A percentile compares a stretch with the other conserved stretches of the same genome.
These are phyloP conservation scores for Corylus heterophylla DNA, from an alignment of 306 rosid genomes.

Conservation along the genomic window DNA sequence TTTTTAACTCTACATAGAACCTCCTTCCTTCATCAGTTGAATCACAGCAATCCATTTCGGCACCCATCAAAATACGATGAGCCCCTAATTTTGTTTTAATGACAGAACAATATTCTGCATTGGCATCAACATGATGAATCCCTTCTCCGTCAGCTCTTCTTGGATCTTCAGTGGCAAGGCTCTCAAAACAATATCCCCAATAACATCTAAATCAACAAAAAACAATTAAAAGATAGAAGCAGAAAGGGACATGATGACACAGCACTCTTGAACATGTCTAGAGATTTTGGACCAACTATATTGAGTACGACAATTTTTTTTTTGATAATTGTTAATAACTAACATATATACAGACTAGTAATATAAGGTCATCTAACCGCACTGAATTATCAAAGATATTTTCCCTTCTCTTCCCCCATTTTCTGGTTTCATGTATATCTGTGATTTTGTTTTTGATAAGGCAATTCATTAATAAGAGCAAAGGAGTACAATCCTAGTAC, in stretches of 20 bases:
- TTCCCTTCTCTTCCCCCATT: background rate
- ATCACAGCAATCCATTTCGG: conserved; percentile 99
- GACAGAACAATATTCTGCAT: conserved; percentile 86
- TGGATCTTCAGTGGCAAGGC: conserved; percentile 98
- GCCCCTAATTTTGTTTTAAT: conserved; percentile 95
- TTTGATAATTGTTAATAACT: background rate
- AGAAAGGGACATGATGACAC: background rate
- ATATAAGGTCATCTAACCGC: background rate
- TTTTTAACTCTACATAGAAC: conserved; percentile 89
- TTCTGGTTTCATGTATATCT: background rate
- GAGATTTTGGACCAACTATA: background rate
- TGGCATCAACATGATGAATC: conserved; percentile 88
- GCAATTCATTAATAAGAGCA: too few relatives aligned
- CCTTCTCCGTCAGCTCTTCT: conserved; percentile 76
- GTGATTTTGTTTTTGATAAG: background rate
- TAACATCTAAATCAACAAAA: conserved; percentile 64
- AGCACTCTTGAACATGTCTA: background rate
- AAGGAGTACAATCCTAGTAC: too few relatives aligned
- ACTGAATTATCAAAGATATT: background rate
- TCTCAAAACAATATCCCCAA: conserved; percentile 94
- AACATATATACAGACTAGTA: background rate
- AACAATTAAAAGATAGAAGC: background rate
- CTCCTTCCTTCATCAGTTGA: conserved; percentile 95
- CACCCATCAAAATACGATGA: conserved; percentile 96
- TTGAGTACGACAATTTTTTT: background rate